Base-by-base conservation (phyloP, 805 yeast genomes). In the Candida ortonii region DNA sequence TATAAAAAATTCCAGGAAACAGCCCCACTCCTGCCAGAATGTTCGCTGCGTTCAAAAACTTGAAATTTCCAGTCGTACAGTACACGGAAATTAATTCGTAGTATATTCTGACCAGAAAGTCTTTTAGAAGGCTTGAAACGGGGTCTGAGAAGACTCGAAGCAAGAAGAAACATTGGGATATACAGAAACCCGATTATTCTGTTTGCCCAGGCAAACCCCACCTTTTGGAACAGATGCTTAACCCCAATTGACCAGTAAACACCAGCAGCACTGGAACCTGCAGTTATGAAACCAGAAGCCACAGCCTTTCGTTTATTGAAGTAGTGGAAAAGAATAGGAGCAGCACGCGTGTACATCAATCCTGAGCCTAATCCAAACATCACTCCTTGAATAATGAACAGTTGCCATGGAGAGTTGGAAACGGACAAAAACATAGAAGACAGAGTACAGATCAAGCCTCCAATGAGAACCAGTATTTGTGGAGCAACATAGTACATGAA, bases 341-440 rank as follows among this genome's bases (percentile, higher is more conserved):
- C 63, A 1, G 78, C 74, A 2, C 87, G 86, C 3, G 76, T 64
- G 34, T 76, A 72, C 44, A 77, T 64, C 12, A 73, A 52, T 0
- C 85, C 76, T 26, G 76, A 55, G 3, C 80, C 80, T 21, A 71
- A 47, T 10, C 86, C 83, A 36, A 71, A 71, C 45, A 82, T 50
- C 3, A 80, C 55, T 7, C 90, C 89, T 55, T 82, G 89, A 7
- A 85, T 73, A 17, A 80, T 53, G 49, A 73, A 80, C 3, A 82
- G 47, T 49, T 83, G 81, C 86, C 87, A 81, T n/a, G 74, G 49
- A 13, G 65, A 55, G 7, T 65, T 71, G 2, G 81, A 59, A 39
- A 69, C 71, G 5, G 81, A 70, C 3, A 87, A 81, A 47, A 81
- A 52, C 48, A 83, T 53, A 34, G 70, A 68, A 2, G 74, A 70